Base-by-base conservation (phyloP, 257 asterid species). In the Plectranthus barbatus region DNA sequence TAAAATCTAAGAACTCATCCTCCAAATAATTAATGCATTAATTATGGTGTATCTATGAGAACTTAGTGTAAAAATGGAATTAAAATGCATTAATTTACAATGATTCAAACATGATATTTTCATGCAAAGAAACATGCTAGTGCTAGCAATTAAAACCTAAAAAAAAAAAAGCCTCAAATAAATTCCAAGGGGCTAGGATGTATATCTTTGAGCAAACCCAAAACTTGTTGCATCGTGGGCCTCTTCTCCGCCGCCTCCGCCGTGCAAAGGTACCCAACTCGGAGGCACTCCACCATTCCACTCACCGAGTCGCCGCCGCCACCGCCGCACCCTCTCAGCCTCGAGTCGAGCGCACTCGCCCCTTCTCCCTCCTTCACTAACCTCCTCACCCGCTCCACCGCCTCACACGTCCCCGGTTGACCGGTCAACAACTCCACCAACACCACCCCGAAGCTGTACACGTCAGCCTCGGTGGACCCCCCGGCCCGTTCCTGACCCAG, bases 241-340 rank as follows among this genome's bases (percentile, higher is more conserved):
- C 99, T 62, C 73, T 92, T 92, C 15, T 68, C 85, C 17, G 91
- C 70, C 17, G 55, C 49, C 74, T 89, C 97, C 39, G 97, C 94
- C 69, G 97, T 92, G 47, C 99, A 92, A 76, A 92, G 58, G 68
- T 85, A 89, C 53, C 93, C 91, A 13, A 92, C 87, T 48, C 95
- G 88, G 61, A 92, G 91, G 56, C 96, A 84, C 81, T 86, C 96
- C 58, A 80, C 88, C 99, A 89, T 89, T 79, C 71, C 80, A 66
- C 74, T 76, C 82, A 69, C 83, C 3, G 88, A 75, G 75, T 83
- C 95, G n/a, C n/a, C n/a, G n/a, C n/a, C n/a, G 7, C 74, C 77
- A 21, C 75, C 68, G 7, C 74, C 77, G 23, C 75, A 67, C 14
- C 60, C 72, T 15, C 71, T 79, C 66, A 91, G 68, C 67, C 93